Base-by-base conservation (phyloP, 2,329 filamentous ascomycete genomes). In the Trichophyton benhamiae region DNA sequence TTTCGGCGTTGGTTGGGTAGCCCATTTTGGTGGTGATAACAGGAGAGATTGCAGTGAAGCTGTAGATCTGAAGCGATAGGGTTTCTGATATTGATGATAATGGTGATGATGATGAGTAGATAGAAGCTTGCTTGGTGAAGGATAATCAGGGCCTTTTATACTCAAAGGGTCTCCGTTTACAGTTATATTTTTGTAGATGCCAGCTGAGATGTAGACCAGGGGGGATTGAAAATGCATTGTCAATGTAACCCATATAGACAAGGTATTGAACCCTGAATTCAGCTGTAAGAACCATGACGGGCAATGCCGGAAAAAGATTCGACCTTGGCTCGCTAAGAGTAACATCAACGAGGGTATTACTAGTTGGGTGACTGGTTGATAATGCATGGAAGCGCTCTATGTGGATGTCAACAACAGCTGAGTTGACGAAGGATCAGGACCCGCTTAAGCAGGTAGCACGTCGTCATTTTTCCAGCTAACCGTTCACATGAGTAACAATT, bases 201-300 rank as follows among this genome's bases (percentile, higher is more conserved):
- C n/a, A 48, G 20, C 44, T 48, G 20, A 20, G 20, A 22, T 20
- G 17, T 22, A 22, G 44, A 13, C 44, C 17, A 25, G 44, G 44
- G 44, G 20, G 44, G 27, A 58, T 11, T 30, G 17, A 6, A 44
- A 22, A 33, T 33, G 58, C 59, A 27, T 42, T 44, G 60, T 59
- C 55, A 42, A 61, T 58, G 60, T 61, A 61, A 61, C 60, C 60
- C 55, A 38, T 58, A n/a, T 22, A 33, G 13, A 22, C 36, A 38
- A 25, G 42, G 58, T 15, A 17, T 30, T 41, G 27, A 20, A 25
- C 15, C 27, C 41, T 20, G 22, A 27, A 7, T 25, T 17, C 60
- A 48, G 57, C 33, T 22, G 9, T n/a, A 41, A n/a, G 25, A 36
- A 46, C 30, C 17, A 57, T 13, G 9, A 42, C 13, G 15, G 46